phyloP scores from a whole-genome alignment of 2,329 filamentous ascomycete species.

The Trichoderma hamatum region DNA sequence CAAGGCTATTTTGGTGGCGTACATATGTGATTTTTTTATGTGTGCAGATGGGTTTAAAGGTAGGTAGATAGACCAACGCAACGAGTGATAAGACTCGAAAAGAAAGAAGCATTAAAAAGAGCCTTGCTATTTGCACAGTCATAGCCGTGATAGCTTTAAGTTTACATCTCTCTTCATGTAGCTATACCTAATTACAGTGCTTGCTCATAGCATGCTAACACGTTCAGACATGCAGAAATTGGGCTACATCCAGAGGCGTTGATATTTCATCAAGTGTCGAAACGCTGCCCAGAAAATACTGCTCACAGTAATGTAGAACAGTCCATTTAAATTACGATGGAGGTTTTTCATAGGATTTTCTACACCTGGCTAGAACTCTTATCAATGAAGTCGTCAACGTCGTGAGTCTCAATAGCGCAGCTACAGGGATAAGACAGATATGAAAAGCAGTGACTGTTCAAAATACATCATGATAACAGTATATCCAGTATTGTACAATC shows the following conservation, averaged over 20 bases:
- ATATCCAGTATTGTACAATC: background rate
- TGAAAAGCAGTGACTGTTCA: background rate
- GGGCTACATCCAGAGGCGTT: background rate
- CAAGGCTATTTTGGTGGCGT: constrained; percentile 23
- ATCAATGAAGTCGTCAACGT: too few species aligned
- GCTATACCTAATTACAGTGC: too few species aligned
- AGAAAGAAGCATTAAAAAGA: background rate
- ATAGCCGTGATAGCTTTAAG: background rate
- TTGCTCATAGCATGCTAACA: background rate
- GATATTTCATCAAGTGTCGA: background rate
- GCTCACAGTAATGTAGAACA: background rate
- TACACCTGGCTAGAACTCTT: too few species aligned
- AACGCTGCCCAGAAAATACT: background rate
- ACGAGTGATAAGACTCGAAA: constrained; percentile 15
- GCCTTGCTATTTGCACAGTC: background rate
- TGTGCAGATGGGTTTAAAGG: constrained; percentile 17
- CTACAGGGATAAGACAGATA: too few species aligned
- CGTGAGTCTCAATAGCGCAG: too few species aligned
- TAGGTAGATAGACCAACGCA: constrained; percentile 23
- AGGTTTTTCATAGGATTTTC: too few species aligned
- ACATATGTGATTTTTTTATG: constrained; percentile 23
- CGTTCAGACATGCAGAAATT: background rate
- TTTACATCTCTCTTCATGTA: background rate
- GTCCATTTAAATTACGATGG: too few species aligned
- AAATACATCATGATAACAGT: background rate